Base-by-base conservation (phyloP, 768 basidiomycete species). In the Mycena vitilis region DNA sequence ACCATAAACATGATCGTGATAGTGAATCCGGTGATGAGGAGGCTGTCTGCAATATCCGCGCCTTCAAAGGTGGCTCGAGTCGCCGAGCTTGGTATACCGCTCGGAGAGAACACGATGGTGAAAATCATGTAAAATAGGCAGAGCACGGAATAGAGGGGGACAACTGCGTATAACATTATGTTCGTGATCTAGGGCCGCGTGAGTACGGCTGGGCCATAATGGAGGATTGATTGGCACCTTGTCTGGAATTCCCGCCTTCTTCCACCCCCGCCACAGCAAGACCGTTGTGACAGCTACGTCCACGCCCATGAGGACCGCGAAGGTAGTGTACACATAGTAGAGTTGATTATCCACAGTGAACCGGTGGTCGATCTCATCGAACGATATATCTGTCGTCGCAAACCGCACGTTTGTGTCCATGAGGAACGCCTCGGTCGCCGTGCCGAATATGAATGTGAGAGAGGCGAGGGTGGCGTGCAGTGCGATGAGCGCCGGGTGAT, bases 41-140 rank as follows among this genome's bases (percentile, higher is more conserved):
- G 57, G 15, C 2, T 22, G 47, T 30, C 13, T 11, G 71, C 71
- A 52, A 72, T 56, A 57, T 22, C 30, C 22, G 68, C 64, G 52
- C 68, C 34, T 36, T 72, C 68, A 45, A 60, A 45, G 9, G 16
- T 36, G 34, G 36, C 5, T 25, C 20, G 15, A 48, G 16, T 44
- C 15, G 52, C 47, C 25, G n/a, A 3, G 42, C 5, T 2, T 6
- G 60, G 34, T n/a, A 72, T 37, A 5, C 71, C 71, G 20, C 49
- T 45, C 12, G 64, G 55, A 2, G 71, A 72, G 51, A 72, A 72
- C 4, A 69, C 11, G 63, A 72, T 69, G 5, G 64, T 49, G 68
- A 72, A 72, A 42, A 69, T 64, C 64, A 72, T 64, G 23, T 61
- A 20, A 30, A 64, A 23, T 2, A 72, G 34, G 51, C 54, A 37